Evolutionary conservation across 2,329 filamentous ascomycete species (phyloP).

Genomic region (Teratosphaeria zuluensis): DNA sequence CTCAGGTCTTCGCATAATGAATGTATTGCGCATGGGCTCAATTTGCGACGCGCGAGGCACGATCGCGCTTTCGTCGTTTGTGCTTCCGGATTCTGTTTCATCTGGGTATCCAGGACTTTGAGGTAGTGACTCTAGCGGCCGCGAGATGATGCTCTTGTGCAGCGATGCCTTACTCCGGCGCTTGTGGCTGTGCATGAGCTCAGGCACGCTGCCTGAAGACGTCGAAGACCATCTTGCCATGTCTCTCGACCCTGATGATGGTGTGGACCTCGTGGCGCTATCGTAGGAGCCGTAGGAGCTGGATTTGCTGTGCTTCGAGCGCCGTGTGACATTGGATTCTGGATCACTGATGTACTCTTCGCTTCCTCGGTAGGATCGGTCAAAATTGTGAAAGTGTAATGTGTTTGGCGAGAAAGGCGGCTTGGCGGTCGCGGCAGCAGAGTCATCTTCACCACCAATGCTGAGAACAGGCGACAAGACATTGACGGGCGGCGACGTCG

Average conservation of each 20-base stretch:
- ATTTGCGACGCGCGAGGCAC: conserved; percentile 1
- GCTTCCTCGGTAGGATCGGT: conserved; percentile 6
- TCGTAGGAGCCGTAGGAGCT: conserved; percentile 20
- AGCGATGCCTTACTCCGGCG: conserved; percentile 9
- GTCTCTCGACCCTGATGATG: conserved; percentile 4
- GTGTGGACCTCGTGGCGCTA: conserved; percentile 9
- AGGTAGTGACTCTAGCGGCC: conserved; percentile 16
- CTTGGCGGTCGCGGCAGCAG: background rate
- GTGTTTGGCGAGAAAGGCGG: background rate
- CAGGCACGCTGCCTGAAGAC: conserved; percentile 19
- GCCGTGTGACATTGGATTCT: conserved; percentile 12
- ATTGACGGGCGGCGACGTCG: background rate
- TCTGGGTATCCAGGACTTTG: conserved; percentile 10
- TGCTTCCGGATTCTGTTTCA: background rate
- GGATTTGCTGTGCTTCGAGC: conserved; percentile 16
- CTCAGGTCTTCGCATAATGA: background rate
- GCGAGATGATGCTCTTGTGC: conserved; percentile 9
- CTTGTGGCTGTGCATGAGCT: conserved; percentile 18
- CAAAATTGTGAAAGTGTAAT: conserved; percentile 11
- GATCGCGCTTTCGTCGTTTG: background rate
- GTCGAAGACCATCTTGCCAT: conserved; percentile 19
- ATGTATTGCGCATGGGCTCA: conserved; percentile 4
- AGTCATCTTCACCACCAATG: conserved; percentile 4
- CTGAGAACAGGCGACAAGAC: conserved; percentile 10
- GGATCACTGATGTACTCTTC: conserved; percentile 18